Conservation (phyloP, 768 basidiomycete species). For the Boletus rubropictus region DNA sequence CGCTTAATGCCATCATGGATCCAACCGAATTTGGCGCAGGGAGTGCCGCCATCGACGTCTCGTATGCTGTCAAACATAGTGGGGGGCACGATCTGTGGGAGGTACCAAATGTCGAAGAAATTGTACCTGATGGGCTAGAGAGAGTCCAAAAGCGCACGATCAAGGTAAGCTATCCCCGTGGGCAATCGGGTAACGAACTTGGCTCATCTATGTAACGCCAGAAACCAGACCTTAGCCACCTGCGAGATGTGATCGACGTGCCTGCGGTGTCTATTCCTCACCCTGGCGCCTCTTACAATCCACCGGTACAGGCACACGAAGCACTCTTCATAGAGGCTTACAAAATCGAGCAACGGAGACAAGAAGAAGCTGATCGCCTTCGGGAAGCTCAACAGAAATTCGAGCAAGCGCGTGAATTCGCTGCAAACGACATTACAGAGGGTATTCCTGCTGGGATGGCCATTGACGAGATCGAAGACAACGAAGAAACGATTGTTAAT, state of each 20-base stretch:
- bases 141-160: slow-evolving; percentile 36
- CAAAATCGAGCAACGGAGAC: slow-evolving; percentile 54
- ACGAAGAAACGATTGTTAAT: slow-evolving; percentile 32
- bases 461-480: slow-evolving; percentile 42
- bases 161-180: slow-evolving; percentile 40
- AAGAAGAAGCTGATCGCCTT: slow-evolving; percentile 49
- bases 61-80: slow-evolving; percentile 62
- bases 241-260: slow-evolving; percentile 49
- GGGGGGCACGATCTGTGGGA: slow-evolving; percentile 66
- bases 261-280: slow-evolving; percentile 70
- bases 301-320: slow-evolving; percentile 64
- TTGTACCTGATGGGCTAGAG: slow-evolving; percentile 39
- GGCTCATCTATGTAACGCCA: slow-evolving; percentile 20
- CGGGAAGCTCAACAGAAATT: slow-evolving; percentile 52
- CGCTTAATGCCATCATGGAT: slow-evolving; percentile 67
- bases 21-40: slow-evolving; percentile 63
- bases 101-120: slow-evolving; percentile 28
- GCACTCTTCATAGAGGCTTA: slow-evolving; percentile 65
- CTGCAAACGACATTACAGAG: slow-evolving; percentile 27
- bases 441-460: slow-evolving; percentile 61
- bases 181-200: background rate
- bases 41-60: slow-evolving; percentile 57
- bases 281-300: slow-evolving; percentile 87
- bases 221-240: slow-evolving; percentile 45
- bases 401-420: slow-evolving; percentile 38